A percentile compares a stretch with the other conserved stretches of the same genome.
Evolutionary conservation across 208 protist genomes (phyloP).

Genomic region (Angomonas deanei): DNA sequence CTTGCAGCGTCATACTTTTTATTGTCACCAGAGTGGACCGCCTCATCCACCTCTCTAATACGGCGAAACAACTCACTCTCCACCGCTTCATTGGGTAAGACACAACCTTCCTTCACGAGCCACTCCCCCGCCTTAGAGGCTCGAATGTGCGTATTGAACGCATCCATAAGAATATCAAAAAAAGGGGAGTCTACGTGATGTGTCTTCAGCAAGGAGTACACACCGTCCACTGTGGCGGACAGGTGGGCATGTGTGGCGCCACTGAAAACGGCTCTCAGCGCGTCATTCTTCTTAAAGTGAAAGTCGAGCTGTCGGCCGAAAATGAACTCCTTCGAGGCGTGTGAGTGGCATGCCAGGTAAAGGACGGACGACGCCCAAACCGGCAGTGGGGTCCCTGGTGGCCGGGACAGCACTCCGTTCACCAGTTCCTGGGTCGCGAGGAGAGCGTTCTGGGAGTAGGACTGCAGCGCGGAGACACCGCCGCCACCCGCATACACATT

Average conservation of each 20-base stretch:
- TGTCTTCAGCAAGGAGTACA: constrained; percentile 47
- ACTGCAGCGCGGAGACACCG: constrained; percentile 42
- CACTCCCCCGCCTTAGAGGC: constrained; percentile 56
- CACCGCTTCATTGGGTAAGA: constrained; percentile 32
- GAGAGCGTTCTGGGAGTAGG: constrained; percentile 71
- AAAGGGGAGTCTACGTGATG: constrained; percentile 40
- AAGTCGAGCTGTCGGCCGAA: constrained; percentile 74
- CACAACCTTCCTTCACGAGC: constrained; percentile 59
- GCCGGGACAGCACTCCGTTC: constrained; percentile 11
- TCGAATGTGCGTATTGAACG: constrained; percentile 71
- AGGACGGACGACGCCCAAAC: constrained; percentile 35
- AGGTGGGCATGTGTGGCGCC: constrained; percentile 16
- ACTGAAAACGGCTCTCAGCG: constrained; percentile 47
- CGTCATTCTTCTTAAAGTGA: constrained; percentile 64
- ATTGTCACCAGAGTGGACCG: constrained; percentile 65
- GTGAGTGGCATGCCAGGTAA: constrained; percentile 48
- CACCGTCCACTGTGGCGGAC: constrained; percentile 46
- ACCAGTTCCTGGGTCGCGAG: constrained; percentile 29
- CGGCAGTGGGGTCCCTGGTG: constrained; percentile 44
- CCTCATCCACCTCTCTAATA: constrained; percentile 49
- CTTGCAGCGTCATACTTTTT: constrained; percentile 50
- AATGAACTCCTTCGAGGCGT: constrained; percentile 67
- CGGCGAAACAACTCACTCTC: constrained; percentile 37
- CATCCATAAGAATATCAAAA: constrained; percentile 84
- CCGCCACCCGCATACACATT: constrained; percentile 58